Percentiles rank a stretch among this genome's conserved stretches.
Conservation (phyloP, 2,329 filamentous ascomycete genomes). For the Aspergillus intermedius region DNA sequence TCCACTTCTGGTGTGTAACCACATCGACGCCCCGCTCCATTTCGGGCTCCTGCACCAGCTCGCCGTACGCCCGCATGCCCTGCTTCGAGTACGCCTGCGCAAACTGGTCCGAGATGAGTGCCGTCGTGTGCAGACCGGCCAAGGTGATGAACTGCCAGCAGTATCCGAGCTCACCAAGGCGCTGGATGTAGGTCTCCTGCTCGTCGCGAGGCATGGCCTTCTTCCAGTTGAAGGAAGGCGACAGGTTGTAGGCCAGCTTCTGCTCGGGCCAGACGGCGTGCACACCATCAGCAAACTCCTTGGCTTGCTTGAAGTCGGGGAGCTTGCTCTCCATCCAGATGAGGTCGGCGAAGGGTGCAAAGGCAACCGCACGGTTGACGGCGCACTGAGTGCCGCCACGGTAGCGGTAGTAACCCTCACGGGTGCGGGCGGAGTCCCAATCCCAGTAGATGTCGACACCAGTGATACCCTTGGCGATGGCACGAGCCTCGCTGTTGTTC, state of each 20-base stretch:
- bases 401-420: slow-evolving; percentile 93
- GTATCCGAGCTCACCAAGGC: slow-evolving; percentile 82
- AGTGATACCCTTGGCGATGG: slow-evolving; percentile 68
- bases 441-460: slow-evolving; percentile 83
- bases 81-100: slow-evolving; percentile 70
- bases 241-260: slow-evolving; percentile 97
- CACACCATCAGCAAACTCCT: slow-evolving; percentile 88
- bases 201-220: slow-evolving; percentile 83
- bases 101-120: slow-evolving; percentile 85
- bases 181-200: slow-evolving; percentile 94
- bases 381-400: slow-evolving; percentile 87
- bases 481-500: slow-evolving; percentile 73
- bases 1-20: slow-evolving; percentile 99
- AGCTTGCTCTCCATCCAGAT: slow-evolving; percentile 99
- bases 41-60: slow-evolving; percentile 96
- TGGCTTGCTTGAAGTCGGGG: slow-evolving; percentile 82
- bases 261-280: slow-evolving; percentile 94
- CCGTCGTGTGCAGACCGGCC: slow-evolving; percentile 90
- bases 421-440: slow-evolving; percentile 88
- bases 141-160: slow-evolving; percentile 99
- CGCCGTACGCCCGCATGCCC: slow-evolving; percentile 94
- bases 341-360: slow-evolving; percentile 86
- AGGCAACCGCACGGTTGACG: slow-evolving; percentile 82
- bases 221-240: slow-evolving; percentile 99
- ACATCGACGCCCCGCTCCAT: slow-evolving; percentile 87